phyloP scores from a whole-genome alignment of 169 alveolate species.

The Plasmodium fragile region DNA sequence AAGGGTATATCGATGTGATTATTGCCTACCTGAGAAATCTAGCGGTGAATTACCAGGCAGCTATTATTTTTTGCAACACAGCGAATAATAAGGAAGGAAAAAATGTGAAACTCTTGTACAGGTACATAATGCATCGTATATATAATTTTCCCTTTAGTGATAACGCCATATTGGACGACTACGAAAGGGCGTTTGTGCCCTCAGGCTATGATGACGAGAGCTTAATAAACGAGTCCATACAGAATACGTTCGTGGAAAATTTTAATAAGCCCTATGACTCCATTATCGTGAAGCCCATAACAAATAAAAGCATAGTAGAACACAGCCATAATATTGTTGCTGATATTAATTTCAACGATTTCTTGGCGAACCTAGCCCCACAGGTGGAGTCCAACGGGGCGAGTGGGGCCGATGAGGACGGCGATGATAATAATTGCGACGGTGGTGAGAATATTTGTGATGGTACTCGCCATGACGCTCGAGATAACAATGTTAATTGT shows the following conservation, averaged over 20 bases:
- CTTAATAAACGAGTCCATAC: slow-evolving; percentile 43
- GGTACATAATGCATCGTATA: slow-evolving; percentile 47
- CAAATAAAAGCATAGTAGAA: slow-evolving; percentile 68
- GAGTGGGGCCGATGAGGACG: background rate
- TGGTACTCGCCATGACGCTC: background rate
- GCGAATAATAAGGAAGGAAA: slow-evolving; percentile 37
- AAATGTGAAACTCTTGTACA: slow-evolving; percentile 46
- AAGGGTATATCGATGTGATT: slow-evolving; percentile 64
- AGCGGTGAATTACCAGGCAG: slow-evolving; percentile 58
- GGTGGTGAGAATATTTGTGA: background rate
- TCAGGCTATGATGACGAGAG: slow-evolving; percentile 64
- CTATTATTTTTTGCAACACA: slow-evolving; percentile 57
- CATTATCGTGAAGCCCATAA: slow-evolving; percentile 50
- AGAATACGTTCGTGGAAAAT: slow-evolving; percentile 61
- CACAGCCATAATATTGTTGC: slow-evolving; percentile 49
- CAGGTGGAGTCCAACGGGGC: background rate
- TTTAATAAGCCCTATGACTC: slow-evolving; percentile 70
- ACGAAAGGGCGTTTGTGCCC: slow-evolving; percentile 58
- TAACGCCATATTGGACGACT: slow-evolving; percentile 41
- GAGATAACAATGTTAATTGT: background rate
- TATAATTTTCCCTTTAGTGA: slow-evolving; percentile 50
- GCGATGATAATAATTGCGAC: background rate
- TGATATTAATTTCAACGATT: slow-evolving; percentile 45
- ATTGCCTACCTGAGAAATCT: slow-evolving; percentile 39
- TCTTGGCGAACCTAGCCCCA: slow-evolving; percentile 15